Conservation (phyloP, 2,329 filamentous ascomycete species). For the Chrysosporium keratinophilum region DNA sequence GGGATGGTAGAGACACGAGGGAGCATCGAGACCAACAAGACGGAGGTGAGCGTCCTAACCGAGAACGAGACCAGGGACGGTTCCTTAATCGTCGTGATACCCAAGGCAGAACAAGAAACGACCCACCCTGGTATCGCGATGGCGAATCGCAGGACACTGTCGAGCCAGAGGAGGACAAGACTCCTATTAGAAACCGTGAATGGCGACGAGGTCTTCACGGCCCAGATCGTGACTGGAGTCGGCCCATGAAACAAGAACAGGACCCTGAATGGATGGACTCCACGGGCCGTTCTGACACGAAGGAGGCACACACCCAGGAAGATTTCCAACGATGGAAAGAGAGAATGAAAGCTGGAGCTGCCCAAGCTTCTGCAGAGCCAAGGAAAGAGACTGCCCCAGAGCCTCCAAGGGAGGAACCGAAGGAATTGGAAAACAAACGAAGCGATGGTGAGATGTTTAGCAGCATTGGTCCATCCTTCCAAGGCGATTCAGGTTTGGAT, state of each 20-base stretch:
- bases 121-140: slow-evolving; percentile 59
- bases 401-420: slow-evolving; percentile 30
- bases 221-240: slow-evolving; percentile 45
- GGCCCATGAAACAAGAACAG: slow-evolving; percentile 52
- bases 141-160: slow-evolving; percentile 33
- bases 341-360: slow-evolving; percentile 62
- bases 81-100: slow-evolving; percentile 53
- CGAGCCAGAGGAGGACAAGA: slow-evolving; percentile 35
- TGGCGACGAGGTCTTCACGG: slow-evolving; percentile 45
- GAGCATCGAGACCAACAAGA: slow-evolving; percentile 50
- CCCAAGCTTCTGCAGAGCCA: slow-evolving; percentile 29
- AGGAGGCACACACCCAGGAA: slow-evolving; percentile 67
- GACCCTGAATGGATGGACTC: slow-evolving; percentile 89
- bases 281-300: slow-evolving; percentile 54
- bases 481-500: slow-evolving; percentile 58
- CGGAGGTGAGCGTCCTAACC: slow-evolving; percentile 39
- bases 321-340: slow-evolving; percentile 95
- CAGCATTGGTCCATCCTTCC: slow-evolving; percentile 50
- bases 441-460: slow-evolving; percentile 43
- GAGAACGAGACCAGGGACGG: slow-evolving; percentile 46
- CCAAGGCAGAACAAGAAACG: slow-evolving; percentile 54
- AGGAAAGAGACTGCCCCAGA: slow-evolving; percentile 32
- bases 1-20: slow-evolving; percentile 35
- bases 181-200: slow-evolving; percentile 52
- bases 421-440: slow-evolving; percentile 29